Base-by-base conservation (phyloP, 2,329 filamentous ascomycete species). In the Ascochyta rabiei region DNA sequence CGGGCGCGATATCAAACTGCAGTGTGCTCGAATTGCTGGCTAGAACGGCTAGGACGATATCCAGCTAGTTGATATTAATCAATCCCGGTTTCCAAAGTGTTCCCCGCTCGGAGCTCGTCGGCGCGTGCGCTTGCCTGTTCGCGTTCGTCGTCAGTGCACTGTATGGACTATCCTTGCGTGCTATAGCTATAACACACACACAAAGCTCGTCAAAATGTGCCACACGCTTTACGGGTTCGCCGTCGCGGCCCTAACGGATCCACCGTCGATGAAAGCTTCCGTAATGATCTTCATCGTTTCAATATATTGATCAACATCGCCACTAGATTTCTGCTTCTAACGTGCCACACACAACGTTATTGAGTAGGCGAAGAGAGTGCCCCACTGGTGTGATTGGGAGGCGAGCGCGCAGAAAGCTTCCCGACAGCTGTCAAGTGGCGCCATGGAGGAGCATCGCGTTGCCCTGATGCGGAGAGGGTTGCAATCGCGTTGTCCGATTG, bases 201-300 rank as follows among this genome's bases (percentile, higher is more conserved):
- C 12, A 24, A 38, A 23, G 21, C 28, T 26, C 46, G 41, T 24
- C n/a, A 48, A 45, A 47, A 41, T 41, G 34, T 50, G 31, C 52
- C 44, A 40, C 45, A 13, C 15, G 6, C 35, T 34, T 37, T 16
- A 40, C 30, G 37, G 37, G 35, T 8, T 39, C 42, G 15, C 37
- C 41, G n/a, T 19, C 7, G 38, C n/a, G 19, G 7, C 23, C 6
- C 37, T 38, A 42, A 41, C 37, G 52, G 41, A 30, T 34, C 52
- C 41, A 33, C 31, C 30, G 15, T 49, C 31, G 40, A 45, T 4
- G 21, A 49, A 41, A 41, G 40, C 40, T 48, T 49, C 41, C 37
- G 41, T 24, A 34, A 23, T 42, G 41, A 47, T 55, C 26, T 49
- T 55, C 44, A 55, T 55, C 47, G 52, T 55, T 55, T 55, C 52